Percentiles rank a stretch among this genome's conserved stretches.
These are phyloP conservation scores for Sclerotinia glacialis DNA, from an alignment of 2,329 filamentous ascomycete species.

Conservation along the genomic window DNA sequence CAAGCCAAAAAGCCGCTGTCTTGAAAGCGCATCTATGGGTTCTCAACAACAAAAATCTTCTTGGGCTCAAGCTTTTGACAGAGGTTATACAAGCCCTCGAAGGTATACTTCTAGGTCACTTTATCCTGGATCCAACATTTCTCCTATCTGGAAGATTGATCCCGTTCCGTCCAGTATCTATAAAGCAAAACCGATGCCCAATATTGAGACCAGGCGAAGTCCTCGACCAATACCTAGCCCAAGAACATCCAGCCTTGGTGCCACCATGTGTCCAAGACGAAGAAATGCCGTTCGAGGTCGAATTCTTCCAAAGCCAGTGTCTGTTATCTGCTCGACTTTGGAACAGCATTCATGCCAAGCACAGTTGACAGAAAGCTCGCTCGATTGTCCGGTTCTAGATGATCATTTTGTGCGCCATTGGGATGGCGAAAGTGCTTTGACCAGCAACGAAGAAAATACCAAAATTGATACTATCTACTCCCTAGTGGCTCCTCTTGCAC, in stretches of 20 bases:
- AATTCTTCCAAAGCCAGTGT: constrained; percentile 4
- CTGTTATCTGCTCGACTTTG: neutral
- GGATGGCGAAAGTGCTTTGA: neutral
- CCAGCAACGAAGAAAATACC: neutral
- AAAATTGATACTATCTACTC: neutral
- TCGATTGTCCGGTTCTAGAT: neutral
- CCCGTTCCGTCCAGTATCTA: constrained; percentile 9
- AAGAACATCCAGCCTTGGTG: constrained; percentile 13
- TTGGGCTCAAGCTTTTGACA: neutral
- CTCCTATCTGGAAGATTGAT: constrained; percentile 8
- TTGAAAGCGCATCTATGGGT: neutral
- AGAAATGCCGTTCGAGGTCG: constrained; percentile 15
- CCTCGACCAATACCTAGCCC: constrained; percentile 5
- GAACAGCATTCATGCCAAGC: constrained; percentile 2
- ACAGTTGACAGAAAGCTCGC: neutral
- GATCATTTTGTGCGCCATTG: neutral
- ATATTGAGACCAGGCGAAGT: neutral
- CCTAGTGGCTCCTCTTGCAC: neutral
- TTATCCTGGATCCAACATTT: neutral
- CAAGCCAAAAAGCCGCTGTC: neutral
- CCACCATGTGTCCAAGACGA: neutral
- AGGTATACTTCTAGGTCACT: constrained; percentile 2
- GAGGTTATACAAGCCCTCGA: neutral
- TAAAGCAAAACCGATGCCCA: neutral
- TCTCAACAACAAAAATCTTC: neutral